Base-by-base conservation (phyloP, 768 basidiomycete species). In the Suillus cothurnatus region DNA sequence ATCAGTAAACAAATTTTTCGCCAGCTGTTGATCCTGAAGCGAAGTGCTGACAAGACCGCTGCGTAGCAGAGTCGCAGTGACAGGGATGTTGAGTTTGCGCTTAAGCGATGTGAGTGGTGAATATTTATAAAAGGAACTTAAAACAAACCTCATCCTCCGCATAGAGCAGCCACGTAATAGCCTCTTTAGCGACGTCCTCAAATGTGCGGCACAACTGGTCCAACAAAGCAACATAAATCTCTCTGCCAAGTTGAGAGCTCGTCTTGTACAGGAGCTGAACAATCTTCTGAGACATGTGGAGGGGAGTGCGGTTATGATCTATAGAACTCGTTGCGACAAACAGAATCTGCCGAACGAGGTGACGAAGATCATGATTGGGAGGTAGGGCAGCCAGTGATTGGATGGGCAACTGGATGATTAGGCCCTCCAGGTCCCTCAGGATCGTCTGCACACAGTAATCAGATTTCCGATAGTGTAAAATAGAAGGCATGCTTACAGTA, bases 51-150 rank as follows among this genome's bases (percentile, higher is more conserved):
- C 84, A 28, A 99, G 85, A 59, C 92, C 89, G 62, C 92, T 92
- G 52, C 91, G 88, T 62, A 99, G 81, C 43, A 99, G 84, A 2
- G 94, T 92, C 34, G 94, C 88, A 0, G 95, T 97, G 68, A 97
- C 97, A 14, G 95, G 87, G 14, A 99, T 89, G 73, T 98, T 98
- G 79, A 93, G 92, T 79, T 99, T 99, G 71, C 97, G 94, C 94
- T 96, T 70, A 57, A 64, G 38, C 19, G 67, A 62, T 50, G 55
- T 69, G 45, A 70, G 62, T 1, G 52, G 41, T 43, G 57, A 50
- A 32, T 62, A 41, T 21, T 26, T 6, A 47, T 39, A 9, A 17
- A 32, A 23, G 15, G 23, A 56, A 68, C 21, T 31, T 39, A 53
- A 14, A 6, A 80, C 87, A 63, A 63, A 95, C 95, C 81, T 96